phyloP scores from a whole-genome alignment of 768 basidiomycete species.

The Russula compacta region DNA sequence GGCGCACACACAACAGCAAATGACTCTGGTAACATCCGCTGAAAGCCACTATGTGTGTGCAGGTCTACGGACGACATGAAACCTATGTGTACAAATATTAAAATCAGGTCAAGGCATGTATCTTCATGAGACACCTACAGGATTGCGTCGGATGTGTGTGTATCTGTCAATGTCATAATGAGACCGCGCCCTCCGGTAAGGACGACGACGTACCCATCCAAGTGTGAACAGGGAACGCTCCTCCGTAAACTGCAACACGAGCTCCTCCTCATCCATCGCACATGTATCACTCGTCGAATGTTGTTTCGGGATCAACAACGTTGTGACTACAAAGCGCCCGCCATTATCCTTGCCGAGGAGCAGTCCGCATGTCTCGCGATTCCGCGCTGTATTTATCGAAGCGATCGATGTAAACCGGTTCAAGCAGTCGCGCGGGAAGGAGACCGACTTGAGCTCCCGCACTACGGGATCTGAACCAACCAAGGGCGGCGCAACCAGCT shows the following conservation, averaged over 20 bases:
- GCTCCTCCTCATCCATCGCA: slow-evolving; percentile 83
- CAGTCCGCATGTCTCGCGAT: slow-evolving; percentile 82
- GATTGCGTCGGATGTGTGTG: slow-evolving; percentile 89
- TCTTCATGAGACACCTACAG: slow-evolving; percentile 38
- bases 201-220: slow-evolving; percentile 64
- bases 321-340: slow-evolving; percentile 63
- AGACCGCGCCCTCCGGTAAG: background rate
- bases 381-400: slow-evolving; percentile 63
- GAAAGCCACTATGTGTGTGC: slow-evolving; percentile 86
- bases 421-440: slow-evolving; percentile 65
- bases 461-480: slow-evolving; percentile 27
- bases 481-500: slow-evolving; percentile 24
- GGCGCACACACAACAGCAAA: slow-evolving; percentile 92
- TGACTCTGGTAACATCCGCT: slow-evolving; percentile 82
- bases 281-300: slow-evolving; percentile 87
- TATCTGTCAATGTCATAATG: slow-evolving; percentile 42
- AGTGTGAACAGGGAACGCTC: slow-evolving; percentile 73
- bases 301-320: slow-evolving; percentile 81
- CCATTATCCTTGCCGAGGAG: slow-evolving; percentile 61
- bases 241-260: slow-evolving; percentile 79
- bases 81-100: slow-evolving; percentile 30
- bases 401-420: slow-evolving; percentile 71
- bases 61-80: slow-evolving; percentile 95
- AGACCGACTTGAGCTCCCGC: slow-evolving; percentile 50
- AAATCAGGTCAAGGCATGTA: slow-evolving; percentile 4